Conservation (phyloP, 108 stramenopile genomes). For the Conticribra guillardii region DNA sequence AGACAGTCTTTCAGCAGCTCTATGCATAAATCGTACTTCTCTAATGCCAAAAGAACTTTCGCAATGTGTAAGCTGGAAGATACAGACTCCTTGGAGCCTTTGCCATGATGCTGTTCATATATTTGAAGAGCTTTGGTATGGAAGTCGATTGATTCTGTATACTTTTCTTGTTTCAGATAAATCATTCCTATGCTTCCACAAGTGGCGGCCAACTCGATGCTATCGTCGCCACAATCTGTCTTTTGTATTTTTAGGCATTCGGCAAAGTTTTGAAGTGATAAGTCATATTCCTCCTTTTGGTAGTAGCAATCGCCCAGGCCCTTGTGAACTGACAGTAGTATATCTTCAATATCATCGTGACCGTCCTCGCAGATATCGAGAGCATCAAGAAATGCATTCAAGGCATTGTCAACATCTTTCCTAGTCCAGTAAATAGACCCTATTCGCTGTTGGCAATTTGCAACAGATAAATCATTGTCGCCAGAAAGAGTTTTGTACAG, state of each 20-base stretch:
- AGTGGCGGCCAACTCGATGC: constrained; percentile 33
- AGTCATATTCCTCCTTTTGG: constrained; percentile 32
- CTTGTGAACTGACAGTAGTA: constrained; percentile 35
- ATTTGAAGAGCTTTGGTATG: constrained; percentile 42
- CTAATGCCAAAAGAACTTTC: constrained; percentile 12
- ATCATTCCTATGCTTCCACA: constrained; percentile 47
- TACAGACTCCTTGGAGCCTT: constrained; percentile 18
- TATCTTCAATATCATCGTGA: constrained; percentile 36
- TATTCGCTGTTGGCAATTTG: constrained; percentile 32
- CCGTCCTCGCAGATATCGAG: constrained; percentile 32
- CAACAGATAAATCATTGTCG: constrained; percentile 33
- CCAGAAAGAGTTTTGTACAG: constrained; percentile 24
- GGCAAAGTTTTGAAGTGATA: constrained; percentile 42
- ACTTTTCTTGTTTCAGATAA: constrained; percentile 29
- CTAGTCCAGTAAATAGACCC: constrained; percentile 28
- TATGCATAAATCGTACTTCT: constrained; percentile 37
- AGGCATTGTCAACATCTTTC: constrained; percentile 29
- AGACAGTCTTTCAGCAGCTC: constrained; percentile 17
- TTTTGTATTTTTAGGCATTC: constrained; percentile 40
- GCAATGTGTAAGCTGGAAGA: constrained; percentile 21
- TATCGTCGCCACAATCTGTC: constrained; percentile 27
- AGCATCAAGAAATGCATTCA: constrained; percentile 35
- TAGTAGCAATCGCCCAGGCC: constrained; percentile 46
- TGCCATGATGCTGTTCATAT: constrained; percentile 23
- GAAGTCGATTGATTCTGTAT: constrained; percentile 41